Conservation (phyloP, 73 alveolate genomes). For the Diophrys appendiculata region DNA sequence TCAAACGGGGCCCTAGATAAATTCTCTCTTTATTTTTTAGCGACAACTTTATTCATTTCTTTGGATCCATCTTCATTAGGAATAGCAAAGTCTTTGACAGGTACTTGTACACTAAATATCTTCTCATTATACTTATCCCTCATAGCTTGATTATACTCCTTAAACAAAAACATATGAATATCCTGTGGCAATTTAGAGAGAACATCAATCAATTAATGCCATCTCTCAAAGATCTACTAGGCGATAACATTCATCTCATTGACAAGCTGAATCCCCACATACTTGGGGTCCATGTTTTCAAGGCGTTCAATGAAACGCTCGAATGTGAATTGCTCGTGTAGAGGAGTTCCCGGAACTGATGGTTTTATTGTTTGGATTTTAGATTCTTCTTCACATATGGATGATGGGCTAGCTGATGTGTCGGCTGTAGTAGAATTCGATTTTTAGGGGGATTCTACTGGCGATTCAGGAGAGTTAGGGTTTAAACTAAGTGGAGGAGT, state of each 20-base stretch:
- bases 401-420: too few relatives aligned
- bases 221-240: constrained; percentile 13
- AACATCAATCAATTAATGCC: constrained; percentile 12
- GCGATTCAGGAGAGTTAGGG: too few relatives aligned
- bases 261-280: constrained; percentile 67
- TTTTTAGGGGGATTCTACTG: too few relatives aligned
- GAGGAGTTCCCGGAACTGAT: too few relatives aligned
- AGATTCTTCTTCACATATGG: too few relatives aligned
- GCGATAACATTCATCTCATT: constrained; percentile 25
- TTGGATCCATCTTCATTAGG: constrained; percentile 63
- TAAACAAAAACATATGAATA: background rate
- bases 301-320: too few relatives aligned
- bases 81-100: constrained; percentile 44
- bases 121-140: constrained; percentile 23
- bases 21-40: constrained; percentile 54
- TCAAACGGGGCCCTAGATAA: constrained; percentile 32
- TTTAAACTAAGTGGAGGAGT: too few relatives aligned
- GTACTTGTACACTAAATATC: constrained; percentile 30
- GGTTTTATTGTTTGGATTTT: too few relatives aligned
- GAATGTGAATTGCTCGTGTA: too few relatives aligned
- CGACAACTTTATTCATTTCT: constrained; percentile 45
- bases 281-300: too few relatives aligned
- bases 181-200: background rate
- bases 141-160: background rate
- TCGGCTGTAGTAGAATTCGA: too few relatives aligned